Evolutionary conservation across 2,329 filamentous ascomycete species (phyloP), one percentile per base, ranked within the genome.

Genomic region (Fusarium longipes): DNA sequence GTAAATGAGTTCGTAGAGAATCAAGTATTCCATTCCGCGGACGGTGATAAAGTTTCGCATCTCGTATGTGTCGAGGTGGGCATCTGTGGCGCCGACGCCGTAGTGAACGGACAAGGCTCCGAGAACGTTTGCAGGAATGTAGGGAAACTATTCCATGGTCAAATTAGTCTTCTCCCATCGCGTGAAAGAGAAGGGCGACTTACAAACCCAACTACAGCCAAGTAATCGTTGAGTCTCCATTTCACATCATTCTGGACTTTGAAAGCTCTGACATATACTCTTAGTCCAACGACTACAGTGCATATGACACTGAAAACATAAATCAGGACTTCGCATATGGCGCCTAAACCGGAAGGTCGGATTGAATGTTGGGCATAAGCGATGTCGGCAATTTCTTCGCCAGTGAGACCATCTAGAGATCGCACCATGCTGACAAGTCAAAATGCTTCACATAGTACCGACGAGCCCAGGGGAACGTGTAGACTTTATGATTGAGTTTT

Each of bases 191-290:
- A 15, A 7, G 29, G 45, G 29, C n/a, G 11, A 35, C 64, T 59
- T 48, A 67, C 63, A 51, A 67, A 67, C 11, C 65, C 62, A 22
- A 47, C 9, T 2, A 59, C 57, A 0, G 63, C 63, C 15, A 67
- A 27, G 9, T 49, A 66, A 18, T 67, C 65, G 11, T 67, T 63
- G 7, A 67, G n/a, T 9, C 49, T 63, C 62, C 63, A 67, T 24
- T 39, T 44, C 8, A 50, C 35, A 15, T 36, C 36, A 0, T 56
- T 42, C 1, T 54, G 38, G 2, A 55, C n/a, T 8, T 29, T 47
- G 27, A 51, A 63, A 3, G 47, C 53, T 8, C 55, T 43, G 5
- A 67, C 42, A 10, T 57, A 66, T 1, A 59, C 35, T 1, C 65
- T 29, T 18, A 50, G 6, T 7, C 17, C 24, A 2, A 49, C 32